Percentiles rank a stretch among this genome's conserved stretches.
Evolutionary conservation across 2,329 filamentous ascomycete genomes (phyloP).

Genomic region (Colletotrichum eleusines): DNA sequence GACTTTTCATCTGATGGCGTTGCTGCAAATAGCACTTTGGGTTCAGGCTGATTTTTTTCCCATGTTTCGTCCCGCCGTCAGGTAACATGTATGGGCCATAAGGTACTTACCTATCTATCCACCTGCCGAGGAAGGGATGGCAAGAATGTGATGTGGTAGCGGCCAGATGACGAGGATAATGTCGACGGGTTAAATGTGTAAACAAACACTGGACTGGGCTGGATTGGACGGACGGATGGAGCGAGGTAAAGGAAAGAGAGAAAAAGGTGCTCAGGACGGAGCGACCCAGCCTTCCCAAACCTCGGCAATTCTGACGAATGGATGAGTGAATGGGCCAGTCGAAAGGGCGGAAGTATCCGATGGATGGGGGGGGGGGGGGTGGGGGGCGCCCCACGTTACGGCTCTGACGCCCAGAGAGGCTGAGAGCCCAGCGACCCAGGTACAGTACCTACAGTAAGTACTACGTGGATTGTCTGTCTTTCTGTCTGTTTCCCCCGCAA

Average conservation of each 20-base stretch:
- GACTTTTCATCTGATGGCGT: conserved; percentile 31
- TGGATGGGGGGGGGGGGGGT: too few relatives aligned
- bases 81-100: conserved; percentile 16
- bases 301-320: conserved; percentile 41
- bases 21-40: conserved; percentile 3
- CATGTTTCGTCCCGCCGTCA: conserved; percentile 19
- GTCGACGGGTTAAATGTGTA: too few relatives aligned
- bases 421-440: too few relatives aligned
- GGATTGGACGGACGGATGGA: background rate
- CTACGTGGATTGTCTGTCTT: too few relatives aligned
- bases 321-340: conserved; percentile 29
- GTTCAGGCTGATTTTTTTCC: conserved; percentile 17
- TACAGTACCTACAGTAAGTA: too few relatives aligned
- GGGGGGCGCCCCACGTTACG: too few relatives aligned
- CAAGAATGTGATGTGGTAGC: too few relatives aligned
- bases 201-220: background rate
- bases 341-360: conserved; percentile 33
- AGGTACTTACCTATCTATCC: conserved; percentile 12
- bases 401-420: too few relatives aligned
- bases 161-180: background rate
- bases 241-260: background rate
- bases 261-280: background rate
- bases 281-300: too few relatives aligned
- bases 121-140: too few relatives aligned
- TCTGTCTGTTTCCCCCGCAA: conserved; percentile 62